Base-by-base conservation (phyloP, 2,329 filamentous ascomycete species). In the Myotisia sp. region DNA sequence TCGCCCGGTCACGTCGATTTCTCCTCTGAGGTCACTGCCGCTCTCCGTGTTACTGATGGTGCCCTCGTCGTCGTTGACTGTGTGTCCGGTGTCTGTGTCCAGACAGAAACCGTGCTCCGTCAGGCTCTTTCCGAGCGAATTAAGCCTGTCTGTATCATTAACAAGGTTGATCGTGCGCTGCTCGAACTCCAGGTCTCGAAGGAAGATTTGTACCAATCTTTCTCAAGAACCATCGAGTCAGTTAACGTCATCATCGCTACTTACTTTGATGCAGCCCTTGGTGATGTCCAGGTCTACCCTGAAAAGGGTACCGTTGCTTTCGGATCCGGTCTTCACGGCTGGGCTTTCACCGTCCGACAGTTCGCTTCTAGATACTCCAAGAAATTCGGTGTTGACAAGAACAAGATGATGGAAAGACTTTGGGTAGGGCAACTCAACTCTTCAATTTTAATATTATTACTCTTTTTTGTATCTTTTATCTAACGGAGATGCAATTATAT, bases 391-490 rank as follows among this genome's bases (percentile, higher is more conserved):
- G 90, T 98, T 54, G 87, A 98, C 78, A 86, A 86, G 67, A 80
- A 78, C 71, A 95, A 95, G 84, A 94, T 98, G 90, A 93, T 95
- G 82, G 84, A 94, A 73, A 85, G 90, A 79, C 84, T 98, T 52
- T 98, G 90, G 90, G 78, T 83, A 67, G 64, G 75, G 56, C 4
- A 20, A 33, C 5, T 28, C 14, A 6, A 10, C 8, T 23, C 20
- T 13, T n/a, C n/a, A n/a, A n/a, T n/a, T n/a, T n/a, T n/a, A n/a
- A n/a, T n/a, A n/a, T n/a, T n/a, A n/a, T n/a, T n/a, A n/a, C n/a
- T n/a, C n/a, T n/a, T n/a, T n/a, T 29, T n/a, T 17, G 7, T 12
- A 34, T 8, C 22, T 16, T 24, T 13, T 8, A 20, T 33, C 17
- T 10, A n/a, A n/a, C n/a, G n/a, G n/a, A n/a, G n/a, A n/a, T n/a